Evolutionary conservation across 257 asterid genomes (phyloP).

Genomic region (Solanum medicagineum): DNA sequence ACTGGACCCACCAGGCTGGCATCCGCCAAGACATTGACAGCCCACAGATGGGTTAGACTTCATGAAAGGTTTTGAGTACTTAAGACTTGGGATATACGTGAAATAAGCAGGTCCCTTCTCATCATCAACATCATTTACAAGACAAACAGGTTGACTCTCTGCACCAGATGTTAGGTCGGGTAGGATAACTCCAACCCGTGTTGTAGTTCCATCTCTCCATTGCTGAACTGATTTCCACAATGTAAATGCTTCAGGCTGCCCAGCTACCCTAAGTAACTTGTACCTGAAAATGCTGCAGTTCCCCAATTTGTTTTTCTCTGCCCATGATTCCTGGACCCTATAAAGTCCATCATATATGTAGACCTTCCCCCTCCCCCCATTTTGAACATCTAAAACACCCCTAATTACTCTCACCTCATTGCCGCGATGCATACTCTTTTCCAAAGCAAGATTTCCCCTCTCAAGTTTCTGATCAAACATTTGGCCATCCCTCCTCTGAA

Average conservation of each 20-base stretch:
- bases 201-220: conserved; percentile 69
- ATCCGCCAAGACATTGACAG: conserved; percentile 73
- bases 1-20: conserved; percentile 59
- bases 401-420: conserved; percentile 47
- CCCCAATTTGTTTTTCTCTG: conserved; percentile 59
- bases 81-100: conserved; percentile 52
- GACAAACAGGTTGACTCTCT: conserved; percentile 65
- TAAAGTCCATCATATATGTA: conserved; percentile 87
- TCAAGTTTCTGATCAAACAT: conserved; percentile 83
- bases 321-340: conserved; percentile 73
- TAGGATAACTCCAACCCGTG: conserved; percentile 52
- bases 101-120: conserved; percentile 89
- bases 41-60: conserved; percentile 30
- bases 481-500: conserved; percentile 58
- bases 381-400: conserved; percentile 32
- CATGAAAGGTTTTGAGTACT: conserved; percentile 38
- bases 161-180: conserved; percentile 79
- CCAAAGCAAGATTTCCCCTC: conserved; percentile 43
- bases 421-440: conserved; percentile 29
- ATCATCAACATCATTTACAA: conserved; percentile 77
- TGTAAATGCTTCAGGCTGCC: conserved; percentile 72
- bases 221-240: conserved; percentile 83
- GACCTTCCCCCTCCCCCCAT: conserved; percentile 38
- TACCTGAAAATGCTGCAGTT: conserved; percentile 65
- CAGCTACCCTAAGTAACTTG: conserved; percentile 67